Evolutionary conservation across 768 basidiomycete genomes (phyloP).

Genomic region (Leccinellum luteum): DNA sequence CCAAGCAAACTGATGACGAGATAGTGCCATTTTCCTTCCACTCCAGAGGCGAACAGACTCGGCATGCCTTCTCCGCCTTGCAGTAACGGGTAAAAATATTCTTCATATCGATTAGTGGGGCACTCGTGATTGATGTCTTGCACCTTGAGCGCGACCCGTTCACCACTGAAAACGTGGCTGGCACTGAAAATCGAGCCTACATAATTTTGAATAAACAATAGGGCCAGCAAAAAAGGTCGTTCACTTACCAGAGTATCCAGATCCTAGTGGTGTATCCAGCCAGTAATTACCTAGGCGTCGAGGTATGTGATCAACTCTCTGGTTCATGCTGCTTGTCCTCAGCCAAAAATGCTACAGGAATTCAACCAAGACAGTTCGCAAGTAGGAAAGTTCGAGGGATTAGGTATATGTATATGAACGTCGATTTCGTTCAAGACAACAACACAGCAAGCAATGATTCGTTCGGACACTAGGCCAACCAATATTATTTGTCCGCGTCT

Average conservation of each 20-base stretch:
- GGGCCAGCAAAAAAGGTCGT: background rate
- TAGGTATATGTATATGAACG: background rate
- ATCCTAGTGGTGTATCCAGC: conserved; percentile 58
- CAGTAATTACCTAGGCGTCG: conserved; percentile 56
- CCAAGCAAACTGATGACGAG: conserved; percentile 79
- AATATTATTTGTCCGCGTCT: conserved; percentile 15
- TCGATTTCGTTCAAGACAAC: background rate
- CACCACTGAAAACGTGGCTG: conserved; percentile 49
- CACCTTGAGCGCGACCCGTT: conserved; percentile 71
- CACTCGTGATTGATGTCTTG: conserved; percentile 69
- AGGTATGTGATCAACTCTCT: conserved; percentile 24
- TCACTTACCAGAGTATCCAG: conserved; percentile 67
- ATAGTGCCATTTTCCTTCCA: conserved; percentile 60
- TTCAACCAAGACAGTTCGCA: background rate
- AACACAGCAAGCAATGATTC: background rate
- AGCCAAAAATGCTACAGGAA: background rate
- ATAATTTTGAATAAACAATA: conserved; percentile 1
- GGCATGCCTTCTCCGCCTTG: conserved; percentile 77
- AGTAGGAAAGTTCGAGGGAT: background rate
- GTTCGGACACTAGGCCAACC: conserved; percentile 8
- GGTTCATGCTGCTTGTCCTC: conserved; percentile 11
- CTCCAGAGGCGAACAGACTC: conserved; percentile 60
- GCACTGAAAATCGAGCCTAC: conserved; percentile 75
- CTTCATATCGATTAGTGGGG: conserved; percentile 74
- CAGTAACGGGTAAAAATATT: conserved; percentile 62